phyloP scores from a whole-genome alignment of 2,329 filamentous ascomycete genomes.

The Colletotrichum shisoi region DNA sequence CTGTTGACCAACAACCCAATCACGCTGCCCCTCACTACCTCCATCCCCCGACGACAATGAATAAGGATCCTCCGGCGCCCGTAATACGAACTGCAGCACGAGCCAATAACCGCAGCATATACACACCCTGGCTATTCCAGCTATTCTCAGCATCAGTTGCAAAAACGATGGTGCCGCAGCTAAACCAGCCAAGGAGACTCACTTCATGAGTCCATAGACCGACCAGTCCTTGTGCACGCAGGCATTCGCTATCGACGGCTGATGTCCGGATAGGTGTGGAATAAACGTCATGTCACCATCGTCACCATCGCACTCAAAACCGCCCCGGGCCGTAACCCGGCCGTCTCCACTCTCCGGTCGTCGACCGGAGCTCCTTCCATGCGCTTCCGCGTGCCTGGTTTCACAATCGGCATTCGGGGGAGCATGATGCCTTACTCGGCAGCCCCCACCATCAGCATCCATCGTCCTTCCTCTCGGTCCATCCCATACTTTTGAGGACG shows the following conservation, averaged over 20 bases:
- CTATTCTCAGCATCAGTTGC: slow-evolving; percentile 32
- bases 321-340: slow-evolving; percentile 3
- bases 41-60: not conserved
- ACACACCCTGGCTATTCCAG: not conserved
- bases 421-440: slow-evolving; percentile 3
- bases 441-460: not conserved
- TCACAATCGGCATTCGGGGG: not conserved
- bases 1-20: slow-evolving; percentile 11
- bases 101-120: slow-evolving; percentile 12
- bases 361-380: slow-evolving; percentile 2
- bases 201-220: too few species aligned
- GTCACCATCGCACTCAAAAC: not conserved
- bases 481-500: not conserved
- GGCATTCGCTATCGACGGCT: not conserved
- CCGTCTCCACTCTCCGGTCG: slow-evolving; percentile 3
- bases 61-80: slow-evolving; percentile 25
- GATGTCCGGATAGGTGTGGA: not conserved
- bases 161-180: not conserved
- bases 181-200: not conserved
- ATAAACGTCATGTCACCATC: not conserved
- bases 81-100: slow-evolving; percentile 35
- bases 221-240: not conserved
- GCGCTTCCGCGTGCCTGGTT: not conserved
- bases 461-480: not conserved
- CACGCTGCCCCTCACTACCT: not conserved